Evolutionary conservation across 768 basidiomycete species (phyloP), one percentile per base, ranked within the genome.

Genomic region (Pholiota conissans): DNA sequence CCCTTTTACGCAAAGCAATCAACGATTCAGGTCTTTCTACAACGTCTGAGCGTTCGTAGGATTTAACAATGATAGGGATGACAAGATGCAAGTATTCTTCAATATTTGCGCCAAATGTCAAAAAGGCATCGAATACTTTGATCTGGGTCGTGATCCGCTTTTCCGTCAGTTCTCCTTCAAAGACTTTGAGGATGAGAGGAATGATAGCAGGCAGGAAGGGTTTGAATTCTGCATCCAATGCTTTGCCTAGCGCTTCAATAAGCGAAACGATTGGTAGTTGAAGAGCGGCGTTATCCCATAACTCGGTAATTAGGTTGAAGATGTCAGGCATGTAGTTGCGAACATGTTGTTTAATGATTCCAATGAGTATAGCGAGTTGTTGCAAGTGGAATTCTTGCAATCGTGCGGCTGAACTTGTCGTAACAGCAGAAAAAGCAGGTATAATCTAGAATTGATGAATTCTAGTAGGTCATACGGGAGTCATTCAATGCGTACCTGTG

Each of bases 61-160:
- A 87, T 69, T 85, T 89, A 55, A 98, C 89, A 59, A 98, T 93
- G 62, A 95, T 88, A 0, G 97, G 97, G 50, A 99, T 90, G 60
- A 98, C 90, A 35, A 99, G 87, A 72, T 98, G 96, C 14, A 98
- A 80, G 71, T 98, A 98, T 69, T 99, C 97, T 70, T 99, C 97
- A 58, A 98, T 90, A 70, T 95, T 98, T 2, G 91, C 82, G 4
- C 97, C 97, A 66, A 99, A 98, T 0, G 95, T 93, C 64, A 93
- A 81, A 70, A 98, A 92, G 0, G 96, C 94, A 66, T 95, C 92
- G 56, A 98, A 92, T 56, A 98, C 89, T 68, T 95, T 93, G 68
- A 91, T 89, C 62, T 94, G 92, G 0, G 89, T 90, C 51, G 74
- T 75, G 63, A 85, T 83, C 28, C 89, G 79, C 68, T 92, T 90